Base-by-base conservation (phyloP, 352 stramenopile genomes). In the Aphanomyces invadans region DNA sequence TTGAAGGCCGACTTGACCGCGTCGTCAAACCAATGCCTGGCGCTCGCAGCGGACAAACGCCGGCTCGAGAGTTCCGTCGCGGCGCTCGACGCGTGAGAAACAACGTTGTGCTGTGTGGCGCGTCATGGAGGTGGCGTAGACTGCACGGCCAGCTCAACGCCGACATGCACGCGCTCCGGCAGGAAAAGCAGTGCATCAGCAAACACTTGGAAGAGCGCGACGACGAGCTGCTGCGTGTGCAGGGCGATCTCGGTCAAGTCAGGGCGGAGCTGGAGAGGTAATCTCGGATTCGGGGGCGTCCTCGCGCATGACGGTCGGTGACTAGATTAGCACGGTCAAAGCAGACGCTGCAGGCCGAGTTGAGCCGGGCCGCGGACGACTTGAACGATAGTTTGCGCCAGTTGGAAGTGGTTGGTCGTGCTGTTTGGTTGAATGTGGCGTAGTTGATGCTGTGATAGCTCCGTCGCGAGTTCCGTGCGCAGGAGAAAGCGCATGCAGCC, bases 281-380 rank as follows among this genome's bases (percentile, higher is more conserved):
- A 17, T 10, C 32, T 9, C 19, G 29, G 23, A 53, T 33, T 12
- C n/a, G n/a, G n/a, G n/a, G n/a, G n/a, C n/a, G n/a, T n/a, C n/a
- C n/a, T n/a, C n/a, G n/a, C n/a, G n/a, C n/a, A n/a, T n/a, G n/a
- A n/a, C n/a, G n/a, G n/a, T 36, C 1, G 12, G 4, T 52, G 19
- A 12, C 19, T 39, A 54, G 80, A 36, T 44, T 68, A 1, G 69
- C 53, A 21, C 72, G 82, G 29, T 70, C 66, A 7, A 84, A 79
- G 33, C 77, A 80, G 17, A 73, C 68, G 2, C 64, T 90, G 17
- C 80, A 89, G 62, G 39, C 76, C 2, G 80, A 90, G 32, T 67
- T 89, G 15, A 79, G 81, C 39, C 75, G 79, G 54, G 57, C 76
- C 17, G 74, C 67, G 0, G 76, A 89, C 28, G 82, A 90, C 56